phyloP scores from a whole-genome alignment of 768 basidiomycete species.

The Thelephora ganbajun region DNA sequence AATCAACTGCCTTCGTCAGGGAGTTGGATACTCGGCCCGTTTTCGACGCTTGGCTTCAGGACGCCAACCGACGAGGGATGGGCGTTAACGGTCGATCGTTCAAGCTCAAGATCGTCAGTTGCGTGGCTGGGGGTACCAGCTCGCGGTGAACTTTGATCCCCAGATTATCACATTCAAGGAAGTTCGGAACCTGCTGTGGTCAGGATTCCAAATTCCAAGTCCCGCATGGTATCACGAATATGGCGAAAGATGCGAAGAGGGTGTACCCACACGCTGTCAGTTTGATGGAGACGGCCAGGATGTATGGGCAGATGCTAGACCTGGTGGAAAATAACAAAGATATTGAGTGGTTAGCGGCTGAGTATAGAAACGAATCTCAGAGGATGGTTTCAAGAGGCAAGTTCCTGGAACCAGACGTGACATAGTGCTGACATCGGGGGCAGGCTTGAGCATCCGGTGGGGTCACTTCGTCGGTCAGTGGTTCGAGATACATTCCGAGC shows the following conservation, averaged over 20 bases:
- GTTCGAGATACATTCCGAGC: slow-evolving; percentile 55
- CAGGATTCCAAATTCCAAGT: slow-evolving; percentile 94
- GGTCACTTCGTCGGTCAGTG: slow-evolving; percentile 87
- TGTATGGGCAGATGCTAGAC: slow-evolving; percentile 91
- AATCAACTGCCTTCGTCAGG: slow-evolving; percentile 82
- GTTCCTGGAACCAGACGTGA: slow-evolving; percentile 11
- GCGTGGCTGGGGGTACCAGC: slow-evolving; percentile 64
- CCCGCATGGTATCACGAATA: slow-evolving; percentile 85
- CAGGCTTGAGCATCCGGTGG: slow-evolving; percentile 94
- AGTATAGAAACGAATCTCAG: slow-evolving; percentile 87
- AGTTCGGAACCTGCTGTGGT: slow-evolving; percentile 88
- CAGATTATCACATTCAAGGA: slow-evolving; percentile 99
- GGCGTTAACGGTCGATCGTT: slow-evolving; percentile 85
- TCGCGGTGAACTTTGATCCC: slow-evolving; percentile 95
- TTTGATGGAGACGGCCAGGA: slow-evolving; percentile 97
- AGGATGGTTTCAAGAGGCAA: slow-evolving; percentile 83
- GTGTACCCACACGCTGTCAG: slow-evolving; percentile 98
- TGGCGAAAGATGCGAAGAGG: slow-evolving; percentile 97
- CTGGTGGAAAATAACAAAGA: slow-evolving; percentile 82
- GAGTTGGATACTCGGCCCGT: slow-evolving; percentile 92
- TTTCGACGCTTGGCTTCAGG: slow-evolving; percentile 92
- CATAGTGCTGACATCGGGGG: not conserved
- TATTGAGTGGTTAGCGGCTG: slow-evolving; percentile 89
- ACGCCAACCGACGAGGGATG: slow-evolving; percentile 89
- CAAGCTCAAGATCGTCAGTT: slow-evolving; percentile 72